Evolutionary conservation across 2,329 filamentous ascomycete species (phyloP).

Genomic region (Aaosphaeria arxii): DNA sequence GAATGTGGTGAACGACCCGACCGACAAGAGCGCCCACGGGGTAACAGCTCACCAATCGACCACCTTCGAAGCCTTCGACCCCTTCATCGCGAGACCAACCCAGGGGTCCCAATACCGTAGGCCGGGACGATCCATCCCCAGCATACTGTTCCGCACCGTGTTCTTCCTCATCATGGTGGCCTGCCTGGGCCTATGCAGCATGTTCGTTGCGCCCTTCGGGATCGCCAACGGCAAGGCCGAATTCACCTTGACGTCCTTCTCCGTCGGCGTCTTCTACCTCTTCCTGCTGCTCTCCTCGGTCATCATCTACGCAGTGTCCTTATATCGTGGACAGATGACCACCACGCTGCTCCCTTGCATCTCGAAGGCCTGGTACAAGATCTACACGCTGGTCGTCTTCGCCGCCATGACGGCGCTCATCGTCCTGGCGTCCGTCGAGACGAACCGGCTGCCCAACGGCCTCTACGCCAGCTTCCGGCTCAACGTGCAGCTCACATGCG

Average conservation of each 20-base stretch:
- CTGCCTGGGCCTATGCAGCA: not conserved
- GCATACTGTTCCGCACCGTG: not conserved
- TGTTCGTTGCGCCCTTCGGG: not conserved
- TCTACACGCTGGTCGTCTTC: slow-evolving; percentile 9
- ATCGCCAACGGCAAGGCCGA: not conserved
- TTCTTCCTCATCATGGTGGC: not conserved
- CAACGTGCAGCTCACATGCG: not conserved
- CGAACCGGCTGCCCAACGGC: slow-evolving; percentile 3
- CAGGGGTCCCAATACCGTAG: not conserved
- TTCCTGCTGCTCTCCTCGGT: not conserved
- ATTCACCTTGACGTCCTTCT: not conserved
- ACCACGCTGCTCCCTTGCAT: slow-evolving; percentile 11
- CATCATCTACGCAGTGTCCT: slow-evolving; percentile 3
- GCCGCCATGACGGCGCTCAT: slow-evolving; percentile 3
- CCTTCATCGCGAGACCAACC: not conserved
- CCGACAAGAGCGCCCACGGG: too few relatives aligned
- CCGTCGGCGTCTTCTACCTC: not conserved
- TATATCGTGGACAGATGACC: slow-evolving; percentile 6
- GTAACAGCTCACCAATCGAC: not conserved
- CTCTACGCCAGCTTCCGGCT: slow-evolving; percentile 2
- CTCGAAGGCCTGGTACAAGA: slow-evolving; percentile 9
- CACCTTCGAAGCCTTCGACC: not conserved
- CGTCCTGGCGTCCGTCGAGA: slow-evolving; percentile 8
- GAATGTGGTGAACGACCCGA: too few relatives aligned
- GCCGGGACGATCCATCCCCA: not conserved